Evolutionary conservation across 257 asterid genomes (phyloP), one percentile per base, ranked within the genome.

Genomic region (Solanum chaucha): DNA sequence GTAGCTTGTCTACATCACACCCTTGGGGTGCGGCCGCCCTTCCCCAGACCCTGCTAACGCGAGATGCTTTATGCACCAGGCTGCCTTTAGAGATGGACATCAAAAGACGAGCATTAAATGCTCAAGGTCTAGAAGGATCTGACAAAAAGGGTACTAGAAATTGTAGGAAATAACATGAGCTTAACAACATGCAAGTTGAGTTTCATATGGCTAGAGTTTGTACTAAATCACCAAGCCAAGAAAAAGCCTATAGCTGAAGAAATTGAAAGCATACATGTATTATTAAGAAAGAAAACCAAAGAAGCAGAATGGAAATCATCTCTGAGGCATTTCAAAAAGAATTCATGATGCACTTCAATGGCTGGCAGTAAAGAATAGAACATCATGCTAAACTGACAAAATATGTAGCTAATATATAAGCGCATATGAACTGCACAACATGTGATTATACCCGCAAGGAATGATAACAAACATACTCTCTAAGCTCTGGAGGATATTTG

Each of bases 401-500:
- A 12, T 85, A 44, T 70, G 30, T 70, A 30, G 70, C 40, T 11
- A 46, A 28, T 44, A 85, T 85, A 41, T 70, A 6, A 70, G 61
- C 19, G 6, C 51, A 70, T 38, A 26, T 70, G 82, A 85, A 85
- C 83, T 12, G 46, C 64, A n/a, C 30, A 85, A 71, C 30, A 44
- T 75, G 77, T 46, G 48, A 70, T 41, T 71, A 40, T 30, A 85
- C 35, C 55, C 44, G 0, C 64, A 14, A 24, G 61, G n/a, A 46
- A 41, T 30, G 65, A 22, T 20, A 38, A 44, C 59, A 68, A 68
- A 72, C 73, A 44, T 28, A 96, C 98, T 94, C 99, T 92, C 90
- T 94, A 20, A 97, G 82, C 12, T 95, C 98, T 55, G 92, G 87
- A 88, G 98, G 98, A 92, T 93, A 92, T 88, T 94, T 95, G 83